Percentiles rank a stretch among this genome's conserved stretches.
These are phyloP conservation scores for Fusarium udum DNA, from an alignment of 2,329 filamentous ascomycete genomes.

Conservation along the genomic window DNA sequence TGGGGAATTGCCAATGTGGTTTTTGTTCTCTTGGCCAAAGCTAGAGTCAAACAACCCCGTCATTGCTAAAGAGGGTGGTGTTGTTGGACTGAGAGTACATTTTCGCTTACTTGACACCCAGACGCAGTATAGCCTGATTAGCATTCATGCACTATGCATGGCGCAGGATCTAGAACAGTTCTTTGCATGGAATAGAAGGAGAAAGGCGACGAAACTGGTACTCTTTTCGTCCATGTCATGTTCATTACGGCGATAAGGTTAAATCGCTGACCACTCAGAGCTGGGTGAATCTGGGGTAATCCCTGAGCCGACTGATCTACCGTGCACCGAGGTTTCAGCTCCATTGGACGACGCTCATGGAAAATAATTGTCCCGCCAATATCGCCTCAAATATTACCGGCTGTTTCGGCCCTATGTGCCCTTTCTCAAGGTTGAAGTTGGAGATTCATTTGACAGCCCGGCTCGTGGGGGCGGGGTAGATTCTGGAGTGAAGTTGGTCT, in stretches of 20 bases:
- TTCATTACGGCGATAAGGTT: neutral
- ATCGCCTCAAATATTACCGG: neutral
- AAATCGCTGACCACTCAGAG: neutral
- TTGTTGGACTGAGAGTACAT: neutral
- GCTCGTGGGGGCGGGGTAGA: constrained; percentile 13
- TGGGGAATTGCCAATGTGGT: neutral
- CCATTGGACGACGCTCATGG: constrained; percentile 2
- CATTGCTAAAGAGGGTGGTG: neutral
- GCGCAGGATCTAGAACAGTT: constrained; percentile 33
- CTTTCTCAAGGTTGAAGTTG: constrained; percentile 4
- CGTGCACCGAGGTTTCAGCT: neutral
- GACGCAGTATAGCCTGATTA: neutral
- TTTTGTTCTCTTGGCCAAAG: neutral
- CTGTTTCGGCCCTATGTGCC: neutral
- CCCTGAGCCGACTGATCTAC: constrained; percentile 1
- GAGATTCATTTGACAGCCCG: constrained; percentile 13
- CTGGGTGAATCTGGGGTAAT: constrained; percentile 8
- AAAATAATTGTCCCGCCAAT: constrained; percentile 6
- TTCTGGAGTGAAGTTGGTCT: neutral
- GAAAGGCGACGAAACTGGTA: constrained; percentile 32
- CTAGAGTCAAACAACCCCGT: neutral
- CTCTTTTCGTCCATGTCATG: neutral
- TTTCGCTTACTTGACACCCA: neutral
- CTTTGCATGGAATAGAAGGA: constrained; percentile 51
- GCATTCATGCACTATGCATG: neutral